Evolutionary conservation across 805 yeast genomes (phyloP), one percentile per base, ranked within the genome.

Genomic region (Candida insectalens): DNA sequence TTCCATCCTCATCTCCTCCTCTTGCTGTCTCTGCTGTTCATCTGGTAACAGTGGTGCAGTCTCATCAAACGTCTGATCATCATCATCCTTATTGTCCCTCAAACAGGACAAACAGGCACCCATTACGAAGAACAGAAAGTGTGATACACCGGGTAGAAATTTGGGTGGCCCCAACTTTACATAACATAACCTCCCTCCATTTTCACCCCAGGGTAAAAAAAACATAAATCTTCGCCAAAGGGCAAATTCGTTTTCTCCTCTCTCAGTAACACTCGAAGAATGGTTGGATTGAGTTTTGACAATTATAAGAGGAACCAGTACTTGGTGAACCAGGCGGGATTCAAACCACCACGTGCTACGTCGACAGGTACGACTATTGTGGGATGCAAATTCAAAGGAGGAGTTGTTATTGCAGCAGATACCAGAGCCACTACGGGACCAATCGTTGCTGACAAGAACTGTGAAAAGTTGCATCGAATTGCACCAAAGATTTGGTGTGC

Each of bases 291-390:
- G 37, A 78, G 85, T 48, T 89, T 92, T 58, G 97, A 89, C 49
- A 88, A 92, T 60, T 83, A 71, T 58, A 95, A 85, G 57, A 81
- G 98, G 67, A 92, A 92, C 60, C 73, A 71, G 39, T 77, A 63
- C 45, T 68, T 92, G 35, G 68, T 81, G 13, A 64, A 79, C 16
- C 69, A 75, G 43, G 44, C 47, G 7, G 95, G 96, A 9, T 74
- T 70, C 49, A 74, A 78, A 3, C 64, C 74, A 23, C 96, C 97
- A 35, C 79, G 69, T 43, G 94, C 95, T 25, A 92, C 98, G 1
- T 85, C 96, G 16, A 92, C 98, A 2, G 98, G 98, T 65, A 92
- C 98, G n/a, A 92, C 98, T 0, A 92, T 92, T 64, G 98, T 92
- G 17, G 98, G 98, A 33, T 83, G 94, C 55, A 83, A 81, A 53